Evolutionary conservation across 352 stramenopile genomes (phyloP), one percentile per base, ranked within the genome.

Genomic region (Globisporangium splendens): DNA sequence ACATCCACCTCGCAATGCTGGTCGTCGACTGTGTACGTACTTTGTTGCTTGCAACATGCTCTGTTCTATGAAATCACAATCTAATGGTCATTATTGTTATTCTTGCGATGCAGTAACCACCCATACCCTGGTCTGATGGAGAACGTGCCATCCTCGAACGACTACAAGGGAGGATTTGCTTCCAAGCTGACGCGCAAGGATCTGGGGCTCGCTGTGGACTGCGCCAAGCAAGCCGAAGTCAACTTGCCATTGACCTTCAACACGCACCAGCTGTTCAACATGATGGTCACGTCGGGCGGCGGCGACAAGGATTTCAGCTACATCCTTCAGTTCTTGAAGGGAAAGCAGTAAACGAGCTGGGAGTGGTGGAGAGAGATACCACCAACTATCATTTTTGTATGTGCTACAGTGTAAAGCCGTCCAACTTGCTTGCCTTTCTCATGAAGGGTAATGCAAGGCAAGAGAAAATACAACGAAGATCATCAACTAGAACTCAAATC

Each of bases 121-220:
- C 97, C 97, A 44, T 97, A 96, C 73, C 96, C 97, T 7, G 87
- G 80, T 18, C 71, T 98, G 51, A 87, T 97, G 87, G 73, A 92
- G 67, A 80, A 88, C 62, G 87, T 97, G 53, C 83, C 96, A 17
- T 73, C 91, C 22, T 87, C 86, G 15, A 91, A 91, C 71, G 71
- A 89, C 68, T 91, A 97, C 73, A 84, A 97, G 76, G 76, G 86
- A 59, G 79, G 95, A 2, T 98, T 99, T 66, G 88, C 83, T 13
- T 83, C 87, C 14, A 75, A 77, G 47, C 79, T 99, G 10, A 98
- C 98, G 90, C 84, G 97, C 50, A 99, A 99, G 73, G 97, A 99
- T 74, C 70, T 99, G 5, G 88, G 89, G 12, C 85, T 99, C 46
- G 96, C 95, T 7, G 79, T 98, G 21, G 84, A 97, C 62, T 92